A percentile compares a stretch with the other conserved stretches of the same genome.
These are phyloP conservation scores for Colletotrichum scovillei DNA, from an alignment of 2,329 filamentous ascomycete species.

Conservation along the genomic window DNA sequence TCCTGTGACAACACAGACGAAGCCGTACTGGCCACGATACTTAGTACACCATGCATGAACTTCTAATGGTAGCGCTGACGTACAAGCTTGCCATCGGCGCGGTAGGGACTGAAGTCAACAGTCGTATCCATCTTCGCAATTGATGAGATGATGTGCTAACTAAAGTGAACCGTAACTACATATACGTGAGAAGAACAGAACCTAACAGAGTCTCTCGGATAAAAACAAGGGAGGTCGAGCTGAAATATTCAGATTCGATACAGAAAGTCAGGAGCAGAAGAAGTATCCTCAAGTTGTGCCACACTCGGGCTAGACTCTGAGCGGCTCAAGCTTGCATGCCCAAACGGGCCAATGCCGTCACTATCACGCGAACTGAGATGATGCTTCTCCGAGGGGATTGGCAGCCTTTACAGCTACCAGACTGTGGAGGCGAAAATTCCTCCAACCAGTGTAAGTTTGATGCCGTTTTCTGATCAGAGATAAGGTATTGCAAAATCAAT, in stretches of 20 bases:
- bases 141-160: neutral
- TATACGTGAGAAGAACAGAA: neutral
- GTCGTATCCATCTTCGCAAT: conserved; percentile 43
- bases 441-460: neutral
- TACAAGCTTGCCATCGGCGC: conserved; percentile 67
- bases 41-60: neutral
- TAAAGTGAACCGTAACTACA: neutral
- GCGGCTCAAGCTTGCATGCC: conserved; percentile 10
- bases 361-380: conserved; percentile 23
- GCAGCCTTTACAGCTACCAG: neutral
- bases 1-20: conserved; percentile 73
- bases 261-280: neutral
- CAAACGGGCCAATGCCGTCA: conserved; percentile 27
- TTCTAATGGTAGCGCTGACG: conserved; percentile 36
- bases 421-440: neutral
- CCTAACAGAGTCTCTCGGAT: neutral
- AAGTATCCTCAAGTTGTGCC: neutral
- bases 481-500: neutral
- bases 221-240: neutral
- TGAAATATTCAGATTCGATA: neutral
- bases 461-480: neutral
- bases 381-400: conserved; percentile 37
- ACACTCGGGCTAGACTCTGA: neutral
- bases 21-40: conserved; percentile 63
- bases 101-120: conserved; percentile 67